Percentiles rank a stretch among this genome's conserved stretches.
phyloP scores from a whole-genome alignment of 2,329 filamentous ascomycete genomes.

The Ceratocystis albifundus region DNA sequence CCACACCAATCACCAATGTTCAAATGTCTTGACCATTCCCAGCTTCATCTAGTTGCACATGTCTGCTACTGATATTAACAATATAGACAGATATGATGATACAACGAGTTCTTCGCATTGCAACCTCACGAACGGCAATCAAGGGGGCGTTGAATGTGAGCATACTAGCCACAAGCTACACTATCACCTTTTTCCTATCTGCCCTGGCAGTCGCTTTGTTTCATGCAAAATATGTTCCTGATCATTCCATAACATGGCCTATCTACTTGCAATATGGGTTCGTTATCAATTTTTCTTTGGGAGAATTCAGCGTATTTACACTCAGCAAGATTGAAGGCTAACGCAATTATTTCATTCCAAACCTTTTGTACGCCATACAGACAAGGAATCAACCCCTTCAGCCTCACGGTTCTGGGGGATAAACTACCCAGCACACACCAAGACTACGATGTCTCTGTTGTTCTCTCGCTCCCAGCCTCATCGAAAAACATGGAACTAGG shows the following conservation, averaged over 20 bases:
- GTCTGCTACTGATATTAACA: neutral
- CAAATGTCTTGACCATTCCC: too few relatives aligned
- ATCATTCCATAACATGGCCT: conserved; percentile 42
- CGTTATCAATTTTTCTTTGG: conserved; percentile 24
- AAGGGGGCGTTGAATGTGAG: conserved; percentile 38
- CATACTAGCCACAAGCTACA: conserved; percentile 34
- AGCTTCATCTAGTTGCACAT: neutral
- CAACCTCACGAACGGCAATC: conserved; percentile 42
- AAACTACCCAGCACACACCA: conserved; percentile 56
- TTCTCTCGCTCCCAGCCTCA: conserved; percentile 66
- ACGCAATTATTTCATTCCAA: neutral
- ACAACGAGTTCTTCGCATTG: conserved; percentile 7
- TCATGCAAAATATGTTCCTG: conserved; percentile 46
- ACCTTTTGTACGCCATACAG: conserved; percentile 27
- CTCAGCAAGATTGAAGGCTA: neutral
- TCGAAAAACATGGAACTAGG: conserved; percentile 62
- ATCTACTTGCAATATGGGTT: conserved; percentile 50
- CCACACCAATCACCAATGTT: too few relatives aligned
- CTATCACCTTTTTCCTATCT: conserved; percentile 36
- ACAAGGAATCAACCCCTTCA: conserved; percentile 43
- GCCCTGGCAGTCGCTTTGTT: conserved; percentile 43
- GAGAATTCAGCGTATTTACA: neutral
- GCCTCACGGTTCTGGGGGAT: conserved; percentile 36
- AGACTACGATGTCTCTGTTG: conserved; percentile 71
- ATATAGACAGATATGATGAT: neutral